Conservation (phyloP, 805 yeast genomes). For the Spathaspora hagerdaliae region DNA sequence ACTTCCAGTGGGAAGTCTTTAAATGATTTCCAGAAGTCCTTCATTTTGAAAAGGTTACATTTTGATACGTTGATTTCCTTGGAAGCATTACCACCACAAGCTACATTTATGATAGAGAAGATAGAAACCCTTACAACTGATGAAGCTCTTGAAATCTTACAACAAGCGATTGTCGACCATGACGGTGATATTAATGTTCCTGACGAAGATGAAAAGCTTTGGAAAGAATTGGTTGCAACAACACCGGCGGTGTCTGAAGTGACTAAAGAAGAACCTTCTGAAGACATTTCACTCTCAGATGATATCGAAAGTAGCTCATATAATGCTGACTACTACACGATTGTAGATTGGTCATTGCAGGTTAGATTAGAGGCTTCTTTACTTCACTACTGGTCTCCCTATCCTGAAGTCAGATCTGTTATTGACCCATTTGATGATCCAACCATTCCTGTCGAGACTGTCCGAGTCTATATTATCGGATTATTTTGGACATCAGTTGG, state of each 20-base stretch:
- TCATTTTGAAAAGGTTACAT: slow-evolving; percentile 24
- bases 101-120: slow-evolving; percentile 26
- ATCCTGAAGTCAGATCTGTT: slow-evolving; percentile 28
- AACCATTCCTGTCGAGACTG: slow-evolving; percentile 29
- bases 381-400: slow-evolving; percentile 28
- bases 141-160: slow-evolving; percentile 24
- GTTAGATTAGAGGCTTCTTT: slow-evolving; percentile 40
- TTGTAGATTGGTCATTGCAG: slow-evolving; percentile 16
- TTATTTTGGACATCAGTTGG: slow-evolving; percentile 49
- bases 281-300: not conserved
- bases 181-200: slow-evolving; percentile 32
- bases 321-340: slow-evolving; percentile 2
- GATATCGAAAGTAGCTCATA: not conserved
- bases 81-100: slow-evolving; percentile 29
- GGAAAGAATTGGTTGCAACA: slow-evolving; percentile 14
- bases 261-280: not conserved
- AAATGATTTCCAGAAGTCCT: slow-evolving; percentile 22
- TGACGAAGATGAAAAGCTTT: slow-evolving; percentile 20
- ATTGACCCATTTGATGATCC: slow-evolving; percentile 35
- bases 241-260: not conserved
- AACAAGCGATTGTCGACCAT: slow-evolving; percentile 25
- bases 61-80: slow-evolving; percentile 20
- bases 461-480: slow-evolving; percentile 49
- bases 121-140: slow-evolving; percentile 17
- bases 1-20: slow-evolving; percentile 15